Conservation (phyloP, 805 yeast genomes). For the Schwanniomyces vanrijiae region DNA sequence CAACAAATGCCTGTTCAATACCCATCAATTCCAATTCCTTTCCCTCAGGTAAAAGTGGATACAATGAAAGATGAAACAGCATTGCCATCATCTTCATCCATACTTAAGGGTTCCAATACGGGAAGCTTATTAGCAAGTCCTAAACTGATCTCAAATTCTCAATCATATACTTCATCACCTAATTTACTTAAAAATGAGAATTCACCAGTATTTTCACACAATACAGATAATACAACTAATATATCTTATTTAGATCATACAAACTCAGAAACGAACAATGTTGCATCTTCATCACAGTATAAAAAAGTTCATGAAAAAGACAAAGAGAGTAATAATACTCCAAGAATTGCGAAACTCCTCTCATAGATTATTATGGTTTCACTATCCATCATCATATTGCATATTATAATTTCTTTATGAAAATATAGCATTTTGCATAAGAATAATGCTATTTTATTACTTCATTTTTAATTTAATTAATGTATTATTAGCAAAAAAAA, state of each 20-base stretch:
- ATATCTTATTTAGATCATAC: not conserved
- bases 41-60: not conserved
- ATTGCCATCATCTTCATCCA: not conserved
- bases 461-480: not conserved
- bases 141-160: not conserved
- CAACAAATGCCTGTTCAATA: constrained; percentile 1
- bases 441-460: not conserved
- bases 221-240: not conserved
- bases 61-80: not conserved
- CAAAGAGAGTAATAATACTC: not conserved
- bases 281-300: not conserved
- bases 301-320: not conserved
- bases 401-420: not conserved
- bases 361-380: not conserved
- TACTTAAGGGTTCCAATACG: not conserved
- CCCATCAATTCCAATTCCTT: not conserved
- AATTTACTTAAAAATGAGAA: not conserved
- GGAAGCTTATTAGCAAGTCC: constrained; percentile 2
- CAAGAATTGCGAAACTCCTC: not conserved
- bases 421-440: not conserved
- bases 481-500: not conserved
- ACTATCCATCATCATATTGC: not conserved
- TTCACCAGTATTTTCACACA: not conserved
- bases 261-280: not conserved
- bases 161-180: constrained; percentile 3